Base-by-base conservation (phyloP, 768 basidiomycete species). In the Phaeolepiota aurea region DNA sequence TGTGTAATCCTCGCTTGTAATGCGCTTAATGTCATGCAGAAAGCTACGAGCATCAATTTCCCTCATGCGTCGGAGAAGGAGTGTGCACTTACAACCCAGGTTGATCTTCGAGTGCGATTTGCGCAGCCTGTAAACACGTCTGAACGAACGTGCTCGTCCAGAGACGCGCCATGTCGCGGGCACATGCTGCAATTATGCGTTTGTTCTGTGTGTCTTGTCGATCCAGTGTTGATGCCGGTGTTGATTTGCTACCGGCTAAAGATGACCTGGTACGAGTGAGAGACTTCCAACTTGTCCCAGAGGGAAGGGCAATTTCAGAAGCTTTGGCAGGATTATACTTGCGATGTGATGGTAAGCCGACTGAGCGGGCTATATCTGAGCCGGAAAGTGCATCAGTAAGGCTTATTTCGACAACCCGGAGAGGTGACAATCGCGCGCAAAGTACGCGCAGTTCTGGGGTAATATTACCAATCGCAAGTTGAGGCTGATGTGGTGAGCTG, bases 341-440 rank as follows among this genome's bases (percentile, higher is more conserved):
- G 43, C 48, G 40, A 25, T 45, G 43, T 31, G 47, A 43, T 21
- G 37, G 32, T 12, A 39, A 42, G 16, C 19, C 45, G 28, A 41
- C 48, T 36, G 47, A 46, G 48, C 41, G 36, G 9, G 43, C 18
- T 12, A 44, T 28, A 28, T 28, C 32, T 13, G 48, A 39, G 13
- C 58, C 68, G 25, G 69, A 66, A 21, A 79, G 59, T 31, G 62
- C 56, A 41, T 56, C 62, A 25, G 59, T 65, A 18, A 81, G 63
- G 30, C 61, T 66, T 20, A 70, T 62, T 54, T 80, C 77, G 11
- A 80, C 74, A 45, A 71, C 65, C 12, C 69, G 65, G 39, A 81
- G 59, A 0, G 79, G 79, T 0, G 68, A 68, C 4, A 82, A 63
- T 23, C 70, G 63, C 44, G 75, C 54, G 43, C 68, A 70, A 37